Base-by-base conservation (phyloP, 352 stramenopile genomes). In the Phytophthora europaea region DNA sequence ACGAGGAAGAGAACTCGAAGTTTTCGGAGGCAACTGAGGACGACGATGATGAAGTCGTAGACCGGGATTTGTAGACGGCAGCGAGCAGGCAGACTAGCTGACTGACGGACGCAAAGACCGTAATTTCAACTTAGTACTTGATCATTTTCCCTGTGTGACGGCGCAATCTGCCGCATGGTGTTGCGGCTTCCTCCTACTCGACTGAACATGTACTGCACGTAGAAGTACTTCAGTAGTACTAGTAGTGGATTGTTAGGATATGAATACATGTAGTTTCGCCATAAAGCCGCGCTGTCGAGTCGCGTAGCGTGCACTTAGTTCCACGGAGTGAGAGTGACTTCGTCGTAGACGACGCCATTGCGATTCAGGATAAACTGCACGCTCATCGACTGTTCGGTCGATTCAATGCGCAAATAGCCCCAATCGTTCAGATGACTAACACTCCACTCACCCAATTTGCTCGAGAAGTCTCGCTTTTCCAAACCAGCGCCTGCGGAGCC, bases 321-420 rank as follows among this genome's bases (percentile, higher is more conserved):
- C 87, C 89, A 94, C 10, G 78, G 83, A 62, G 51, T 64, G 53
- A 95, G 61, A n/a, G 73, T 82, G 33, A 94, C 83, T 51, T 95
- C 75, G 57, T 95, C 89, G 75, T 94, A 95, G 43, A 95, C 79
- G 43, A 82, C 77, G 53, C 89, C 89, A 34, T 94, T 94, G 74
- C 85, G 83, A 70, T 94, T 96, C 56, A 94, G 70, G 31, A 96
- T 69, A 57, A 96, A 96, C 75, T 94, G 83, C 43, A 94, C 65
- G 43, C 63, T 78, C 85, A 96, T 91, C 55, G 80, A 67, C n/a
- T 81, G 65, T 65, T 90, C 80, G 18, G 84, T 91, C 15, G 87
- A 86, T 12, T 80, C 81, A 18, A 93, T 65, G 15, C 88, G 87
- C 28, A 94, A 65, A 54, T 94, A 94, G 2, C 89, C 89, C 83